Base-by-base conservation (phyloP, 441 rosid species). In the Gossypium trilobum region DNA sequence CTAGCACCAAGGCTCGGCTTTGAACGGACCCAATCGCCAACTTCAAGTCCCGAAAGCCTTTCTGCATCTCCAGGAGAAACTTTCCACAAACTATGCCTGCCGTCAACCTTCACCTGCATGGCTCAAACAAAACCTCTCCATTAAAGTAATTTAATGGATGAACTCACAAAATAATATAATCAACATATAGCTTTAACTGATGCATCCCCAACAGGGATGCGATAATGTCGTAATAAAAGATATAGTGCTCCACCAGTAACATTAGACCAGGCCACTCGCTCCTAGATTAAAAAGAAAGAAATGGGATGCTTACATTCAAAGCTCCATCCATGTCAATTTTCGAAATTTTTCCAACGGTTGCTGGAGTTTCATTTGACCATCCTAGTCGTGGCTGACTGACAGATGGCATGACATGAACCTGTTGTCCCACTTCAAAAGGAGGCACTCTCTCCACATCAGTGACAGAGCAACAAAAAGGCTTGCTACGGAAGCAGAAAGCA, bases 31-130 rank as follows among this genome's bases (percentile, higher is more conserved):
- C 98, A 95, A 68, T 95, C 99, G 81, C 99, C 97, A 70, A 91
- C 98, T 82, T 90, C 97, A 78, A 91, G 91, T 75, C 99, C 99
- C 33, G 98, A 85, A 77, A 95, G 97, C 56, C 86, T 87, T 81
- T 95, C 98, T 52, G 95, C 97, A 90, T 91, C 99, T 70, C 97
- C 97, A 19, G 99, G 97, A 68, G 99, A 93, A 81, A 93, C 89
- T 74, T 82, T 93, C 99, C 99, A 93, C 78, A 86, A 81, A 70
- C 86, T 81, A 67, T 74, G 89, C 75, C 92, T 87, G 72, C 97
- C 96, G 70, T 90, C 87, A 79, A 95, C 97, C 76, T 76, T 87
- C 20, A 84, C 94, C 99, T 95, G 76, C 78, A 84, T 10, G 72
- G 66, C 70, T 72, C 70, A 73, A 79, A 17, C 27, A 70, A 72